Evolutionary conservation across 2,329 filamentous ascomycete species (phyloP).

Genomic region (Penicillium sp.): DNA sequence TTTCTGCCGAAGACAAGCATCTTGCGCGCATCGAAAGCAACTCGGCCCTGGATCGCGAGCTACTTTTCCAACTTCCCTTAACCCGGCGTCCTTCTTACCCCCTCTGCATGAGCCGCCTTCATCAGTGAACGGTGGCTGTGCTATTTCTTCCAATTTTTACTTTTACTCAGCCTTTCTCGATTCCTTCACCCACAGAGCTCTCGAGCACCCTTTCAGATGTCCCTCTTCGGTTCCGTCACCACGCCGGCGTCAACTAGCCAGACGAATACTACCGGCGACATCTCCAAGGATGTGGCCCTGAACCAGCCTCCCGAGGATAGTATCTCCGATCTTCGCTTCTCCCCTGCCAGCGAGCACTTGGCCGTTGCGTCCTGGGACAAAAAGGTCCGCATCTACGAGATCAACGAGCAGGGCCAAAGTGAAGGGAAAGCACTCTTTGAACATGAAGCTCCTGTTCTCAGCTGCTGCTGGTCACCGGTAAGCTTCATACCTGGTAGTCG

Average conservation of each 20-base stretch:
- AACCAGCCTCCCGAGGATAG: conserved; percentile 78
- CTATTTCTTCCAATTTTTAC: background rate
- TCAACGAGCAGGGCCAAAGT: conserved; percentile 71
- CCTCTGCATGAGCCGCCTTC: background rate
- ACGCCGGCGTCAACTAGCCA: conserved; percentile 43
- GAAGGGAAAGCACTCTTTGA: conserved; percentile 83
- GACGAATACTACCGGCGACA: conserved; percentile 79
- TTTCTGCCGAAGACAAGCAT: conserved; percentile 13
- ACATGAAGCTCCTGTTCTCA: conserved; percentile 79
- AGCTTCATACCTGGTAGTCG: conserved; percentile 27
- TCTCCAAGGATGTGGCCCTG: conserved; percentile 82
- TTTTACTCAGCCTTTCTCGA: too few species aligned
- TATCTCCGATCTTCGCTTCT: conserved; percentile 84
- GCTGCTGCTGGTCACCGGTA: conserved; percentile 85
- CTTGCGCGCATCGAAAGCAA: conserved; percentile 14
- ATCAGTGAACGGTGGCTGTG: background rate
- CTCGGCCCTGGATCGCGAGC: conserved; percentile 5
- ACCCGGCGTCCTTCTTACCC: conserved; percentile 4
- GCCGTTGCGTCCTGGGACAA: conserved; percentile 96
- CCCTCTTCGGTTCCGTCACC: conserved; percentile 55
- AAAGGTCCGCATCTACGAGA: conserved; percentile 95
- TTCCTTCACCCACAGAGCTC: background rate
- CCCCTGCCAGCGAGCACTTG: conserved; percentile 71
- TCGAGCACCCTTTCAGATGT: conserved; percentile 32
- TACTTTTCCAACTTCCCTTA: conserved; percentile 8